These are phyloP conservation scores for Mollisia scopiformis DNA, from an alignment of 2,329 filamentous ascomycete genomes.

Conservation along the genomic window DNA sequence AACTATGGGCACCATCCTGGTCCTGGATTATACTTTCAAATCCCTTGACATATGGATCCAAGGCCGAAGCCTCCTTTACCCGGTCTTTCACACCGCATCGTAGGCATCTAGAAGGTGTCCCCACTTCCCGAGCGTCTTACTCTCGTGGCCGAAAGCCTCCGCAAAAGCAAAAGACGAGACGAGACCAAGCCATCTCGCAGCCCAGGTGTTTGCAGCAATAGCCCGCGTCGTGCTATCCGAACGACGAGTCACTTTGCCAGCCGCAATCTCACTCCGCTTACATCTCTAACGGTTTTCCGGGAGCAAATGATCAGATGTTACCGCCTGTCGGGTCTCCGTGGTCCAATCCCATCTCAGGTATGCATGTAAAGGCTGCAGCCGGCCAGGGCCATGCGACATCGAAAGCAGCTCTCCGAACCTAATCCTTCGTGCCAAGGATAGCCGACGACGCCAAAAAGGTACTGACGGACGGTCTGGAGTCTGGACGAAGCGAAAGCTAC, in stretches of 20 bases:
- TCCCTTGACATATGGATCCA: neutral
- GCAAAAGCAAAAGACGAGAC: neutral
- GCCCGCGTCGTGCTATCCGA: neutral
- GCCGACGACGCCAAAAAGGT: neutral
- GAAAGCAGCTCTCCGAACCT: neutral
- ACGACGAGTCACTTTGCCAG: neutral
- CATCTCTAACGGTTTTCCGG: slow-evolving; percentile 13
- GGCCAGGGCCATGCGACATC: slow-evolving; percentile 12
- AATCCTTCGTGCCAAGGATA: neutral
- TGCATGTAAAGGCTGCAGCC: slow-evolving; percentile 9
- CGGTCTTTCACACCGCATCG: neutral
- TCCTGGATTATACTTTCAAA: neutral
- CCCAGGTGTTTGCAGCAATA: neutral
- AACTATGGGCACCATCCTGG: slow-evolving; percentile 13
- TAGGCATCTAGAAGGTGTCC: neutral
- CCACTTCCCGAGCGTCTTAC: slow-evolving; percentile 14
- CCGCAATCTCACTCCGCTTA: neutral
- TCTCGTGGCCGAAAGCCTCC: neutral
- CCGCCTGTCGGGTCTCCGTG: neutral
- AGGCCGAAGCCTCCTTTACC: slow-evolving; percentile 1
- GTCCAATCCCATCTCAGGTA: neutral
- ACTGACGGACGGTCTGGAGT: neutral
- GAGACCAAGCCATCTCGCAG: neutral
- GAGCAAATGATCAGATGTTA: slow-evolving; percentile 11
- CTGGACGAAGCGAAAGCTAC: neutral